Evolutionary conservation across 768 basidiomycete species (phyloP).

Genomic region (Epithele typhae): DNA sequence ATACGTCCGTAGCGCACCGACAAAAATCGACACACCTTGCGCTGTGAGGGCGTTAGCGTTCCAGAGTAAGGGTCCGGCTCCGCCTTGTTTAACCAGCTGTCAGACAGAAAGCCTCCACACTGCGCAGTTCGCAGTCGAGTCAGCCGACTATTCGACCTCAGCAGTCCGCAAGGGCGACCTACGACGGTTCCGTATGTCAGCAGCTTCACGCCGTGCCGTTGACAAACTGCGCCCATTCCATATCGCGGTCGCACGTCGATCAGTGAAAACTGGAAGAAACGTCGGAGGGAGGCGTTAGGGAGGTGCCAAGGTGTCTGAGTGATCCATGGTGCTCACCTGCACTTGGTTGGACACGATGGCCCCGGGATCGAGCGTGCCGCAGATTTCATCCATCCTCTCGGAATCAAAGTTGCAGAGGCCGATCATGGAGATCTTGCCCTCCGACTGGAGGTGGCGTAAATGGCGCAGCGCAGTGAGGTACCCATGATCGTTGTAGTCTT

Average conservation of each 20-base stretch:
- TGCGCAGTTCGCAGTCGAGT: constrained; percentile 22
- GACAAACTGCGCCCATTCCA: constrained; percentile 74
- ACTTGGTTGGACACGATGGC: constrained; percentile 80
- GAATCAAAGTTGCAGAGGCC: constrained; percentile 84
- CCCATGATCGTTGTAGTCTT: constrained; percentile 52
- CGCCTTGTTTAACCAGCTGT: constrained; percentile 63
- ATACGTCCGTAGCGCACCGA: not conserved
- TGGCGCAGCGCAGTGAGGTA: constrained; percentile 46
- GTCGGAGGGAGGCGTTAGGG: not conserved
- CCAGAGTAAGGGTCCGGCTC: constrained; percentile 72
- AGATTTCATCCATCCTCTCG: constrained; percentile 72
- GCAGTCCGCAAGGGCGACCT: constrained; percentile 25
- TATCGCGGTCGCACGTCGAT: constrained; percentile 76
- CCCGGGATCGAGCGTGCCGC: constrained; percentile 65
- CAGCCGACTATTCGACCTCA: no score
- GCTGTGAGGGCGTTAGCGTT: constrained; percentile 72
- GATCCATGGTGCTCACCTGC: constrained; percentile 45
- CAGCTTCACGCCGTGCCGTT: constrained; percentile 66
- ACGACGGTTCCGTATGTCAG: constrained; percentile 83
- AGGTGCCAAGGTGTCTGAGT: not conserved
- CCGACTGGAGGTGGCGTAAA: constrained; percentile 54
- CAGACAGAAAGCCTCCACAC: constrained; percentile 83
- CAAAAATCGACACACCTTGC: constrained; percentile 50
- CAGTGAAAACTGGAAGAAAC: constrained; percentile 59
- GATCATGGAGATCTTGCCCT: constrained; percentile 58